Percentiles rank a stretch among this genome's conserved stretches.
phyloP scores from a whole-genome alignment of 352 stramenopile species.

The Bremia lactucae region DNA sequence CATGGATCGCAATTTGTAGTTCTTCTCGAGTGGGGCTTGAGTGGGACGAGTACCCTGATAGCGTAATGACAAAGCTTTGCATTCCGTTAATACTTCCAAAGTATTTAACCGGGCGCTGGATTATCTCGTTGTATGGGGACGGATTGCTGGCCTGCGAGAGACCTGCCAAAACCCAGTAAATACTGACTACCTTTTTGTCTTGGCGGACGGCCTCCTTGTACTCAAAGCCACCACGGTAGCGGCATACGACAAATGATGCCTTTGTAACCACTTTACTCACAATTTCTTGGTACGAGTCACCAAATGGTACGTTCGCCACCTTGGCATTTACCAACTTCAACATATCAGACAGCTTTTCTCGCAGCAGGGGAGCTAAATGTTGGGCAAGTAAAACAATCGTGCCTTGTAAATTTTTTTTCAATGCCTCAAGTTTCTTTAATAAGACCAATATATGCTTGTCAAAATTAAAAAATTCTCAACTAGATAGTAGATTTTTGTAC shows the following conservation, averaged over 20 bases:
- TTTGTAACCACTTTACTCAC: constrained; percentile 69
- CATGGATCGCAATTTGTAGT: constrained; percentile 74
- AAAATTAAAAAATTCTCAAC: not conserved
- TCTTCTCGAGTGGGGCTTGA: constrained; percentile 71
- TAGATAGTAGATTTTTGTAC: constrained; percentile 8
- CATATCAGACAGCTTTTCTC: constrained; percentile 50
- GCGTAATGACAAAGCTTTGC: constrained; percentile 71
- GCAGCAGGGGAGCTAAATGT: constrained; percentile 55
- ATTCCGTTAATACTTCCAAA: constrained; percentile 69
- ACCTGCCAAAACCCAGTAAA: constrained; percentile 70
- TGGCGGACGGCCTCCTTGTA: constrained; percentile 67
- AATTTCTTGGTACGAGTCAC: constrained; percentile 63
- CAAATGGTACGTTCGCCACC: constrained; percentile 65
- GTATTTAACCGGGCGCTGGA: constrained; percentile 45
- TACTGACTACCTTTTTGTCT: constrained; percentile 62
- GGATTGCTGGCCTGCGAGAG: constrained; percentile 25
- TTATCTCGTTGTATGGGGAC: constrained; percentile 30
- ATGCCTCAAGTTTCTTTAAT: constrained; percentile 34
- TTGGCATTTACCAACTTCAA: constrained; percentile 66
- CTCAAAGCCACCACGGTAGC: constrained; percentile 67
- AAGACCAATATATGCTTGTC: not conserved
- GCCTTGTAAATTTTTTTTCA: constrained; percentile 42
- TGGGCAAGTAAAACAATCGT: constrained; percentile 65
- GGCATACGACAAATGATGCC: constrained; percentile 73
- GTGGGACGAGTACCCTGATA: constrained; percentile 72